These are phyloP conservation scores for Chytriomyces sp. DNA, from an alignment of 192 early-diverging fungal species.

Conservation along the genomic window DNA sequence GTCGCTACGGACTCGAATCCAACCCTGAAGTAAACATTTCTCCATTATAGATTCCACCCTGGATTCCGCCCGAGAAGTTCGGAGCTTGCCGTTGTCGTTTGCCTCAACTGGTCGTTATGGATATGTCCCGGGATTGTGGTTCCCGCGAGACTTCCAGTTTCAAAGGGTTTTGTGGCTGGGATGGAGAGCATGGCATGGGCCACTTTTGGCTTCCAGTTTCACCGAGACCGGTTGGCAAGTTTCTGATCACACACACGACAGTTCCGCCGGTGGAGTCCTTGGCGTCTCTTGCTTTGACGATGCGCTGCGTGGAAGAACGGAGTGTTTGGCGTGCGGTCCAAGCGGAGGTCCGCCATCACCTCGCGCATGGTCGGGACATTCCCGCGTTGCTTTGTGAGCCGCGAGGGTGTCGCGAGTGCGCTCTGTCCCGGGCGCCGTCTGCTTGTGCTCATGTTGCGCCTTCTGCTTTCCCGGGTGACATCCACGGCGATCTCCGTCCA, in stretches of 20 bases:
- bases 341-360: slow-evolving; percentile 86
- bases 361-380: slow-evolving; percentile 93
- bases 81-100: slow-evolving; percentile 63
- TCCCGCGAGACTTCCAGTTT: slow-evolving; percentile 90
- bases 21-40: slow-evolving; percentile 96
- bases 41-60: slow-evolving; percentile 96
- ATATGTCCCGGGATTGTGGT: slow-evolving; percentile 83
- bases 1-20: slow-evolving; percentile 98
- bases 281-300: slow-evolving; percentile 74
- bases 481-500: no score
- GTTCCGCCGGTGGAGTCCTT: slow-evolving; percentile 94
- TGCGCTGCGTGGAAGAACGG: slow-evolving; percentile 52
- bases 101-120: slow-evolving; percentile 92
- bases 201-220: slow-evolving; percentile 96
- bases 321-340: slow-evolving; percentile 67
- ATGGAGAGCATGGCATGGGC: slow-evolving; percentile 99
- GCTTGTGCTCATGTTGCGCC: no score
- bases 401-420: slow-evolving; percentile 91
- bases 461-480: no score
- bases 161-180: slow-evolving; percentile 98
- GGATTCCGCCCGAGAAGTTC: slow-evolving; percentile 92
- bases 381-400: slow-evolving; percentile 86
- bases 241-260: slow-evolving; percentile 95
- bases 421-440: slow-evolving; percentile 95
- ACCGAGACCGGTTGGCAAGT: slow-evolving; percentile 87